Evolutionary conservation across 164 flowering plant genomes (phyloP).

Genomic region (Magnolia kwangsiensis): DNA sequence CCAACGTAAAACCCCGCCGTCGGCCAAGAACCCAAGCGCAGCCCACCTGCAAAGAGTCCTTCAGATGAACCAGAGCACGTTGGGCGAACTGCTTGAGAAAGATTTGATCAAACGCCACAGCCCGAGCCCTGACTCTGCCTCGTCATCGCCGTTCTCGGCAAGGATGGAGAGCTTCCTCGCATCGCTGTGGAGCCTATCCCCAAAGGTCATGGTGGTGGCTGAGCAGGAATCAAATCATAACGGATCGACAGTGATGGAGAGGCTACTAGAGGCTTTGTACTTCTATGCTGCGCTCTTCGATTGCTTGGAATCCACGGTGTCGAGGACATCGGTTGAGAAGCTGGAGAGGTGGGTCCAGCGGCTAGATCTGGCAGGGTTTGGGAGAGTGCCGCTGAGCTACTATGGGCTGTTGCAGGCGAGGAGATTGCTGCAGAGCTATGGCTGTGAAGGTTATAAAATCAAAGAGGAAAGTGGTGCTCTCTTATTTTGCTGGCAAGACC

Average conservation of each 20-base stretch:
- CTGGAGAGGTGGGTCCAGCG: no score
- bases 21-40: constrained; percentile 36
- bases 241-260: constrained; percentile 57
- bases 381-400: no score
- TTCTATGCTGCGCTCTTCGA: constrained; percentile 79
- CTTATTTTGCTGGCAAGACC: no score
- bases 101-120: constrained; percentile 47
- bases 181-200: constrained; percentile 64
- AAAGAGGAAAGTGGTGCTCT: no score
- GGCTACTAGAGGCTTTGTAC: constrained; percentile 62
- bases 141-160: constrained; percentile 49
- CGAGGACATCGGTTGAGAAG: constrained; percentile 65
- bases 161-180: constrained; percentile 57
- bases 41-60: constrained; percentile 33
- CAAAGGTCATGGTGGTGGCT: constrained; percentile 72
- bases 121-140: constrained; percentile 56
- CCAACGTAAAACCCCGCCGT: constrained; percentile 32
- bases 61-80: constrained; percentile 44
- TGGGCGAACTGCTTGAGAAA: constrained; percentile 55
- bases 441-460: no score
- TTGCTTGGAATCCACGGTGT: constrained; percentile 66
- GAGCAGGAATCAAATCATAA: constrained; percentile 84
- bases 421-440: no score
- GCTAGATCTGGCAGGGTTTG: no score
- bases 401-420: no score